phyloP scores from a whole-genome alignment of 768 basidiomycete species.

The Suillus luteus region DNA sequence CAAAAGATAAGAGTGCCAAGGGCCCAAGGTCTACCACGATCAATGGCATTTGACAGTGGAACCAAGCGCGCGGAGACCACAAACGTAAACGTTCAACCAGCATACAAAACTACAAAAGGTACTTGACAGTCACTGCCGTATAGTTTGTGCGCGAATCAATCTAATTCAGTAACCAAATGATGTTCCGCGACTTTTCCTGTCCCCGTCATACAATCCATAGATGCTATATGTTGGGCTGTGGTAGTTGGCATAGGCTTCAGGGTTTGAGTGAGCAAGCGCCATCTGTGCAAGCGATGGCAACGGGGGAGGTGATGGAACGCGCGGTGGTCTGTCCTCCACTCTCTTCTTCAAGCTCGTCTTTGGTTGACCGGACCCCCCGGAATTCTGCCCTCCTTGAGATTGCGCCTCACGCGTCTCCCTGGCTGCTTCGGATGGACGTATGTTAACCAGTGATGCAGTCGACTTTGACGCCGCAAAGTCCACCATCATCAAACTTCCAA shows the following conservation, averaged over 20 bases:
- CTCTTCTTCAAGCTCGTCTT: constrained; percentile 33
- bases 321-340: constrained; percentile 64
- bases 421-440: constrained; percentile 27
- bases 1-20: constrained; percentile 1
- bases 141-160: neutral
- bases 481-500: constrained; percentile 65
- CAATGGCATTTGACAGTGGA: neutral
- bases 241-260: constrained; percentile 65
- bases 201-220: constrained; percentile 70
- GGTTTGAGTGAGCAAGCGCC: constrained; percentile 65
- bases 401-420: constrained; percentile 15
- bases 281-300: constrained; percentile 77
- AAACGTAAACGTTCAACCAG: neutral
- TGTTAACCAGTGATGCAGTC: constrained; percentile 34
- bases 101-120: constrained; percentile 17
- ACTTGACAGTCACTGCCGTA: neutral
- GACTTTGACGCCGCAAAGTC: constrained; percentile 49
- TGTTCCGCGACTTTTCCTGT: constrained; percentile 50
- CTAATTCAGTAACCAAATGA: constrained; percentile 27
- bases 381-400: constrained; percentile 34
- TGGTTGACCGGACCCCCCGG: constrained; percentile 21
- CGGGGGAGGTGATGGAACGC: constrained; percentile 78
- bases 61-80: neutral
- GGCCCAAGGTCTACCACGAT: neutral
- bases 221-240: constrained; percentile 84